Conservation (phyloP, 2,329 filamentous ascomycete genomes). For the Byssochlamys sp. region DNA sequence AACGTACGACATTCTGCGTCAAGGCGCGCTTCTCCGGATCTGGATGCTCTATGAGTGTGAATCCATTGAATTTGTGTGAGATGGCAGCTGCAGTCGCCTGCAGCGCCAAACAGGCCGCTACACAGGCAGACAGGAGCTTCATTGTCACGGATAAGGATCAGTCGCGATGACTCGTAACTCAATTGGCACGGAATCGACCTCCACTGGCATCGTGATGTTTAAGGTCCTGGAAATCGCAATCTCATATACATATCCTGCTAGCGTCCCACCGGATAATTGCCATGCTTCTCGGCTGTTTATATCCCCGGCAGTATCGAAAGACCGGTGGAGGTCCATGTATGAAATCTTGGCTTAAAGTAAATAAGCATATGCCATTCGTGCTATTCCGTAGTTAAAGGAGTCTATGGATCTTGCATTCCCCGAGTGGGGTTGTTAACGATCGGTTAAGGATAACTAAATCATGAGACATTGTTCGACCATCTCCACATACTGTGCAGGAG, state of each 20-base stretch:
- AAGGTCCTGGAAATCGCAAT: neutral
- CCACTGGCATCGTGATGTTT: neutral
- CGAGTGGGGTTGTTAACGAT: too few species aligned
- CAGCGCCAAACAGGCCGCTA: slow-evolving; percentile 31
- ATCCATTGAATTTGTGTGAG: slow-evolving; percentile 40
- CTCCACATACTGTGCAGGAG: neutral
- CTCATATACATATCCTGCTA: neutral
- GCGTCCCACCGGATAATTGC: neutral
- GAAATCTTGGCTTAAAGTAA: neutral
- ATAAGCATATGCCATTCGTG: neutral
- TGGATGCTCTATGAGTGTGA: slow-evolving; percentile 35
- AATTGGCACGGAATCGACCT: neutral
- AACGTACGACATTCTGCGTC: slow-evolving; percentile 48
- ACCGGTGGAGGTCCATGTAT: neutral
- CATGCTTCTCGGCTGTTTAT: neutral
- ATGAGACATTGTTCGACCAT: neutral
- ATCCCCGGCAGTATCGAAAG: neutral
- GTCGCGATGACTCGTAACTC: neutral
- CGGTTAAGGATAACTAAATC: too few species aligned
- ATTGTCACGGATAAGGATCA: slow-evolving; percentile 14
- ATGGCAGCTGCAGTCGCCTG: slow-evolving; percentile 41
- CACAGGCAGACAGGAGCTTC: slow-evolving; percentile 28
- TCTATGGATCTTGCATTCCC: too few species aligned
- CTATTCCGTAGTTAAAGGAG: too few species aligned
- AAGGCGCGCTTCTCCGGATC: slow-evolving; percentile 37